Conservation (phyloP, 139 green algal species). For the Chlorella sp. region DNA sequence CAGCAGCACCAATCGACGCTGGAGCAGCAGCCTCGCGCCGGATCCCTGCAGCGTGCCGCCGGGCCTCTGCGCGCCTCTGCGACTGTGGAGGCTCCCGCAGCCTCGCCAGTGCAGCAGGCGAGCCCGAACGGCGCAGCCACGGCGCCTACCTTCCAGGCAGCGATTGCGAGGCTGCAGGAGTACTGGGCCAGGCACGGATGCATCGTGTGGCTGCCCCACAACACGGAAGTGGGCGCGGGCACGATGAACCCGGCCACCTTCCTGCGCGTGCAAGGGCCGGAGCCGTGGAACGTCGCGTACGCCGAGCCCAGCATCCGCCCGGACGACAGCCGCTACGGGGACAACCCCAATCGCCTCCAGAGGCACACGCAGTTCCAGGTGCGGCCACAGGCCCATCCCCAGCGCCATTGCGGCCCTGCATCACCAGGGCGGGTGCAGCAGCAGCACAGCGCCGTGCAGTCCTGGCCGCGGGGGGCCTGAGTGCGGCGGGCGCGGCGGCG, state of each 20-base stretch:
- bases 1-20: too few relatives aligned
- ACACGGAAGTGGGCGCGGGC: conserved; percentile 91
- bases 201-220: conserved; percentile 89
- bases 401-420: too few relatives aligned
- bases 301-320: conserved; percentile 91
- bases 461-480: background rate
- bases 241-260: conserved; percentile 99
- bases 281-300: conserved; percentile 94
- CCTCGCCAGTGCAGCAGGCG: too few relatives aligned
- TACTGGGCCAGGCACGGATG: conserved; percentile 89
- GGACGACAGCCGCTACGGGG: conserved; percentile 94
- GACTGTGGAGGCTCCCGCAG: too few relatives aligned
- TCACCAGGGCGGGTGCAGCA: too few relatives aligned
- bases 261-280: conserved; percentile 84
- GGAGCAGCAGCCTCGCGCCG: too few relatives aligned
- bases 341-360: conserved; percentile 98
- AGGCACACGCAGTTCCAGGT: conserved; percentile 97
- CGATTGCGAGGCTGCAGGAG: conserved; percentile 76
- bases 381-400: background rate
- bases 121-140: too few relatives aligned
- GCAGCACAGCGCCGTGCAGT: too few relatives aligned
- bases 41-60: too few relatives aligned
- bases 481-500: background rate
- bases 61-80: too few relatives aligned
- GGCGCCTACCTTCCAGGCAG: conserved; percentile 82